Evolutionary conservation across 1,284 basidiomycete genomes (phyloP).

Genomic region (Vanrija sp.): DNA sequence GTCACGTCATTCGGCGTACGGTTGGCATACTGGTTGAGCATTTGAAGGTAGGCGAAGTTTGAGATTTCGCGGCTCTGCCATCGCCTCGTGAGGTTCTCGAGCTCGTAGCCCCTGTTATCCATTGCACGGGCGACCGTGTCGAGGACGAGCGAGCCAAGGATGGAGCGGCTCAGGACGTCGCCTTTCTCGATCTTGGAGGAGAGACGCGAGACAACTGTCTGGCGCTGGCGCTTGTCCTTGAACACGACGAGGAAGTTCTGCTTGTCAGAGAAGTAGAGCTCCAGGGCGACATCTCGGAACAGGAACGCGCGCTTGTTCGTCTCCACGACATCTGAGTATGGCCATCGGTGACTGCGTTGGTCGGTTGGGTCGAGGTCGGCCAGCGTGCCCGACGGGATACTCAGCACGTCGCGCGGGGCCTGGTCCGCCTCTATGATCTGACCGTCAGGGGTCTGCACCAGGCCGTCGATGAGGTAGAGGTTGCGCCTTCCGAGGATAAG

Average conservation of each 20-base stretch:
- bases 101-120: slow-evolving; percentile 43
- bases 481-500: slow-evolving; percentile 80
- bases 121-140: slow-evolving; percentile 46
- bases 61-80: slow-evolving; percentile 87
- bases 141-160: slow-evolving; percentile 48
- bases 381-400: slow-evolving; percentile 72
- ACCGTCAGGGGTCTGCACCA: slow-evolving; percentile 81
- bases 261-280: slow-evolving; percentile 85
- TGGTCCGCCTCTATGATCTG: slow-evolving; percentile 86
- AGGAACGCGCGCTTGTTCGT: slow-evolving; percentile 78
- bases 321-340: slow-evolving; percentile 70
- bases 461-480: slow-evolving; percentile 85
- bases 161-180: slow-evolving; percentile 39
- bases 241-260: slow-evolving; percentile 77
- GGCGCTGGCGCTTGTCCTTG: slow-evolving; percentile 62
- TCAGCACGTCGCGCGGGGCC: slow-evolving; percentile 75
- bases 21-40: slow-evolving; percentile 83
- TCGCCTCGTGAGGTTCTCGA: slow-evolving; percentile 53
- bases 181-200: slow-evolving; percentile 40
- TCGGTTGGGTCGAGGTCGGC: slow-evolving; percentile 68
- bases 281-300: slow-evolving; percentile 87
- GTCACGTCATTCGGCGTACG: slow-evolving; percentile 89
- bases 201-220: slow-evolving; percentile 62
- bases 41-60: slow-evolving; percentile 81
- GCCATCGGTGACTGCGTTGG: slow-evolving; percentile 73